Evolutionary conservation across 2,329 filamentous ascomycete species (phyloP), one percentile per base, ranked within the genome.

Genomic region (Xylariaceae sp.): DNA sequence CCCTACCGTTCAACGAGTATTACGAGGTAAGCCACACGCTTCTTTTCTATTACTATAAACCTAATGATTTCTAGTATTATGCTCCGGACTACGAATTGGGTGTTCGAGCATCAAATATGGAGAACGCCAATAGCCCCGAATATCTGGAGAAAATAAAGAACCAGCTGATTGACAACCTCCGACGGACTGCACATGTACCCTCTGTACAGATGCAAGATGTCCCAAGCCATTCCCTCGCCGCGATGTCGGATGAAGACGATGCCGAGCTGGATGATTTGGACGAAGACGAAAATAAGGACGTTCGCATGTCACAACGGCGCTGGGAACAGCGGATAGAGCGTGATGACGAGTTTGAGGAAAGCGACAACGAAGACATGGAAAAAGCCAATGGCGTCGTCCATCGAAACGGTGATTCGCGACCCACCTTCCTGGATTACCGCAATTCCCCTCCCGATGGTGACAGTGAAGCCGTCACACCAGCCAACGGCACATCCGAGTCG

Each of bases 1-100:
- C 87, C n/a, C 75, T 97, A 33, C 92, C 92, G 1, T 97, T 90
- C 67, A 97, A 95, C 53, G 92, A 97, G 71, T 97, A 97, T 67
- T 97, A 97, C 64, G 80, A 84, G 64, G 81, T 83, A 66, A 61
- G 68, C 59, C 20, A 73, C 74, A 29, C 72, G 72, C 73, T 43
- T 70, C 77, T 40, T 4, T n/a, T 20, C 33, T 14, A 3, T 17
- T 10, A n/a, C n/a, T 19, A 3, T 21, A 12, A 45, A 21, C 54
- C 56, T 42, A 17, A 50, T 79, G n/a, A 74, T 19, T 76, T 54
- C 17, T 3, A 93, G 76, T 95, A 95, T 62, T 98, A 97, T 65
- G 88, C 87, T 12, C 87, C 87, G 6, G 89, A 95, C 58, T 95
- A 92, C 59, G 85, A 89, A 51, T 78, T 98, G 6, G 93, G 96